Base-by-base conservation (phyloP, 192 early-diverging fungal genomes). In the Coemansia sp. region DNA sequence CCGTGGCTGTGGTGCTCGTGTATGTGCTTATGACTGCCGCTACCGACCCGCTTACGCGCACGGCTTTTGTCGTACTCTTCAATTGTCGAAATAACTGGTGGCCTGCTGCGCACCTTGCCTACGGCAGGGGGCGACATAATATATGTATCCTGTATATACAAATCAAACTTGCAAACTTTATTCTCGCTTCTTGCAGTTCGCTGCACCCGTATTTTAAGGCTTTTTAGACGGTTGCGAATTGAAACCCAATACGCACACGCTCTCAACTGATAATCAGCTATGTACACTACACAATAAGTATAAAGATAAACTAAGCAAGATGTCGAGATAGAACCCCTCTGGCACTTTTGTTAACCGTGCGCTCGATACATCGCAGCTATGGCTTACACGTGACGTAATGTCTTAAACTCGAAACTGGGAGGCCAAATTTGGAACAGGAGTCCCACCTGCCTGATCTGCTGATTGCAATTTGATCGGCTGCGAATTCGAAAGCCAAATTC, bases 21-120 rank as follows among this genome's bases (percentile, higher is more conserved):
- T 22, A 37, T 27, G 64, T 59, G 58, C 22, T 14, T 45, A 39
- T 69, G 59, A 26, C 62, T 10, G 17, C 12, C 17, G 61, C 61
- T 54, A 35, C 35, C 19, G 9, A 23, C 61, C 16, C 61, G 72
- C 37, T 74, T 59, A 17, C 37, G 63, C 9, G 62, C 59, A 50
- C 45, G 48, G n/a, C 45, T 47, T 17, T 26, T 56, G 58, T 80
- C 77, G 26, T 71, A 73, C 22, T 80, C 77, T 26, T 80, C 77
- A n/a, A 80, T 43, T 0, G 77, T 80, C 12, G 77, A 45, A 8
- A 80, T 74, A 25, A 69, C 21, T 41, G 61, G 71, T 17, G 38
- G 68, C 21, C 77, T 43, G 6, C 21, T 25, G 31, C 63, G 68
- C 25, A 38, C 50, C 7, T 57, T 62, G 19, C 31, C 31, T 35